Conservation (phyloP, 116 monocot species). For the Cymodocea nodosa region DNA sequence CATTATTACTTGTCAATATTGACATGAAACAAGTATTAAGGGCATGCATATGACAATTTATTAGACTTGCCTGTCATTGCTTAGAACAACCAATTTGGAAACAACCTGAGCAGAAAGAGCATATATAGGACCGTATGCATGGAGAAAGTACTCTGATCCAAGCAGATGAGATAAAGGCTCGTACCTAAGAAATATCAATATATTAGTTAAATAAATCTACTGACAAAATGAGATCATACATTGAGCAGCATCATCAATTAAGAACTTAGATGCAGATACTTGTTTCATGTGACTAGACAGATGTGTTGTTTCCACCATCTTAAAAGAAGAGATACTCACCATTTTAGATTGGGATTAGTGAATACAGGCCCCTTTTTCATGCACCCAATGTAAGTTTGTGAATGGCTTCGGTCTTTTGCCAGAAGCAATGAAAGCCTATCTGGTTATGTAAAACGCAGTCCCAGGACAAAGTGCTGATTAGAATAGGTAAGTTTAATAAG, state of each 20-base stretch:
- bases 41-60: background rate
- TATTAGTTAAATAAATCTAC: background rate
- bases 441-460: slow-evolving; percentile 11
- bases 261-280: background rate
- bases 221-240: background rate
- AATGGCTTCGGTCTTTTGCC: slow-evolving; percentile 63
- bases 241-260: background rate
- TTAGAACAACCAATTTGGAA: slow-evolving; percentile 54
- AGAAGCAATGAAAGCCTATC: slow-evolving; percentile 85
- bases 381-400: slow-evolving; percentile 86
- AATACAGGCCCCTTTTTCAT: slow-evolving; percentile 99
- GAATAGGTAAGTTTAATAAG: too few relatives aligned
- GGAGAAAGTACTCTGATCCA: slow-evolving; percentile 87
- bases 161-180: slow-evolving; percentile 70
- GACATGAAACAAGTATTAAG: too few relatives aligned
- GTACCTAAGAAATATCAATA: slow-evolving; percentile 47
- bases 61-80: slow-evolving; percentile 62
- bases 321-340: slow-evolving; percentile 30
- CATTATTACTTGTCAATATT: too few relatives aligned
- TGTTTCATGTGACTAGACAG: background rate
- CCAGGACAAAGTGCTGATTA: background rate
- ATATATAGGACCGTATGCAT: slow-evolving; percentile 98
- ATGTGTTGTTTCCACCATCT: background rate
- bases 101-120: slow-evolving; percentile 94
- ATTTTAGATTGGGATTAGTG: slow-evolving; percentile 79